These are phyloP conservation scores for Leavenworthia alabamica DNA, from an alignment of 345 rosid species.

Conservation along the genomic window DNA sequence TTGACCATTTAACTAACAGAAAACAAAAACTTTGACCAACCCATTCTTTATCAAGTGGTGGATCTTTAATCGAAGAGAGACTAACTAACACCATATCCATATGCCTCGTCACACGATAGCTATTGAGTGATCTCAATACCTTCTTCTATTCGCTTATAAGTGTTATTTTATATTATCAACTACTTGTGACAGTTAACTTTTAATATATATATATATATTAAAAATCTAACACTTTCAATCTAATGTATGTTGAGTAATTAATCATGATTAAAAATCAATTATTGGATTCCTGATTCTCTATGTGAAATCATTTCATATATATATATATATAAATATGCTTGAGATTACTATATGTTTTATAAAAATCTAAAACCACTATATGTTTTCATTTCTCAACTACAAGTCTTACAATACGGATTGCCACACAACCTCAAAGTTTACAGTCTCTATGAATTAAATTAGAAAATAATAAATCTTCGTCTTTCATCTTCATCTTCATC, in stretches of 20 bases:
- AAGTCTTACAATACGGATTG: not conserved
- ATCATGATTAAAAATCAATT: not conserved
- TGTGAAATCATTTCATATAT: too few relatives aligned
- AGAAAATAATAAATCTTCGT: not conserved
- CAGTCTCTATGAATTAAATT: not conserved
- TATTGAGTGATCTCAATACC: slow-evolving; percentile 13
- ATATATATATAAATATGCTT: too few relatives aligned
- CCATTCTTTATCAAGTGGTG: not conserved
- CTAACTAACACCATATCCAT: slow-evolving; percentile 1
- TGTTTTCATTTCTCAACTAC: not conserved
- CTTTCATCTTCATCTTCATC: not conserved
- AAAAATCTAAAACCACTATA: not conserved
- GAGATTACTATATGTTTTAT: too few relatives aligned
- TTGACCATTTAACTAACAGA: too few relatives aligned
- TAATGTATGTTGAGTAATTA: not conserved
- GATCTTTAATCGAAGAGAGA: not conserved
- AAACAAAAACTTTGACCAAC: slow-evolving; percentile 16
- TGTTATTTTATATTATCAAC: too few relatives aligned
- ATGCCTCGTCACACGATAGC: slow-evolving; percentile 23
- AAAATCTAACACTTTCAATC: not conserved
- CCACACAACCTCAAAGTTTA: not conserved
- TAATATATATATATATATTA: too few relatives aligned
- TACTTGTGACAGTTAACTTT: too few relatives aligned
- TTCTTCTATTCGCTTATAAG: too few relatives aligned
- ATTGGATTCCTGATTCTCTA: not conserved